These are phyloP conservation scores for Saccharomycopsis oosterbeekiorum DNA, from an alignment of 805 yeast genomes.

Conservation along the genomic window DNA sequence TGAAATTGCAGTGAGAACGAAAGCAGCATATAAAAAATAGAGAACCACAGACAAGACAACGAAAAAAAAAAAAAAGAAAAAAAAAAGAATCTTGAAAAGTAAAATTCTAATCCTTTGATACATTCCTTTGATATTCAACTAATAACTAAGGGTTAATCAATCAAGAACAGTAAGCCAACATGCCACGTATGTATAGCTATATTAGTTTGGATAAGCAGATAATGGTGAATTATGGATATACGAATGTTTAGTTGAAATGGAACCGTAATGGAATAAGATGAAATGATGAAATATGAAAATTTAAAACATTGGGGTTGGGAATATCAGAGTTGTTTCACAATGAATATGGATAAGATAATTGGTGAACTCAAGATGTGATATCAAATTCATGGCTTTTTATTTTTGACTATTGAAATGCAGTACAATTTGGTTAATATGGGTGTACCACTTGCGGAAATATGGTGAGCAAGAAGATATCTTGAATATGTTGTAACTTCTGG, in stretches of 20 bases:
- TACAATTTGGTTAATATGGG: too few relatives aligned
- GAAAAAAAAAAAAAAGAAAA: slow-evolving; percentile 1
- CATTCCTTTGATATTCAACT: neutral
- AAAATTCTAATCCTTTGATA: neutral
- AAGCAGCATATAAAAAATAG: neutral
- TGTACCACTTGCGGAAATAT: too few relatives aligned
- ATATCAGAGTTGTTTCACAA: neutral
- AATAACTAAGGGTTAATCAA: slow-evolving; percentile 10
- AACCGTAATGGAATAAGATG: neutral
- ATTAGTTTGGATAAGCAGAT: neutral
- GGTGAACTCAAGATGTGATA: too few relatives aligned
- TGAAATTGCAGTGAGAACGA: neutral
- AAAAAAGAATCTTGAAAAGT: slow-evolving; percentile 7
- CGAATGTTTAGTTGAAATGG: neutral
- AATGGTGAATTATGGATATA: neutral
- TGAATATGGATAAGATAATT: too few relatives aligned
- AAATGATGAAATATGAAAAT: too few relatives aligned
- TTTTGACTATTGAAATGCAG: too few relatives aligned
- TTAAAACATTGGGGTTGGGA: neutral
- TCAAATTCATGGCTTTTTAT: too few relatives aligned
- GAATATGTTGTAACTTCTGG: too few relatives aligned
- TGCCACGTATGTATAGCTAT: slow-evolving; percentile 19
- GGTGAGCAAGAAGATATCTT: too few relatives aligned
- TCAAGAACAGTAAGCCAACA: slow-evolving; percentile 15
- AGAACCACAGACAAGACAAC: neutral